phyloP scores from a whole-genome alignment of 2,329 filamentous ascomycete species.

The Didymella pinodella region DNA sequence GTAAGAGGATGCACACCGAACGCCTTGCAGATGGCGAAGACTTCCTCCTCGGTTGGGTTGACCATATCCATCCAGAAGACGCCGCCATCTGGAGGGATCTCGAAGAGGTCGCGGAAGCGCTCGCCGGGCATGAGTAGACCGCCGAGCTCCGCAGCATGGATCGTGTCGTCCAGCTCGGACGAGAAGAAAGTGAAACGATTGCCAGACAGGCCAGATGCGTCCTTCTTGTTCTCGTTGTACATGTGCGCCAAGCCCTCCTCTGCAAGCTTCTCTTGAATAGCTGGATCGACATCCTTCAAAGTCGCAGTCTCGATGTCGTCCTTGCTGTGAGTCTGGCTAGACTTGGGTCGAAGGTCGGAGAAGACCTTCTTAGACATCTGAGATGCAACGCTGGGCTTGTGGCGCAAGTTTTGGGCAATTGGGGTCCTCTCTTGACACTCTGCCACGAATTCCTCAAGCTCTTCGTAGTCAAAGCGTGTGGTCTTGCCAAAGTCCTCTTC shows the following conservation, averaged over 20 bases:
- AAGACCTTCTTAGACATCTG: slow-evolving; percentile 65
- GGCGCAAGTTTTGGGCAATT: slow-evolving; percentile 53
- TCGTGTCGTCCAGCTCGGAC: slow-evolving; percentile 90
- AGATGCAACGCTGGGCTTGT: slow-evolving; percentile 46
- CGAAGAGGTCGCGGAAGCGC: slow-evolving; percentile 87
- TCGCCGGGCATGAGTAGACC: slow-evolving; percentile 90
- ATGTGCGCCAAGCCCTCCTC: slow-evolving; percentile 49
- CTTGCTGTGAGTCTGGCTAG: slow-evolving; percentile 46
- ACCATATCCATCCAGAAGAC: slow-evolving; percentile 99
- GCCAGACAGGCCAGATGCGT: slow-evolving; percentile 58
- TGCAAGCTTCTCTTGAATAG: slow-evolving; percentile 55
- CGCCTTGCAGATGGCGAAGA: slow-evolving; percentile 86
- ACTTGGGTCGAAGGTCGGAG: slow-evolving; percentile 65
- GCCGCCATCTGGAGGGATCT: slow-evolving; percentile 72
- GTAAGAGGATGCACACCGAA: slow-evolving; percentile 96
- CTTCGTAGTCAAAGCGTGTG: slow-evolving; percentile 88
- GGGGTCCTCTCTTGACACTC: slow-evolving; percentile 60
- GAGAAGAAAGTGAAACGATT: slow-evolving; percentile 98
- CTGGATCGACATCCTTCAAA: slow-evolving; percentile 40
- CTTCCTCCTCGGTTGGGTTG: slow-evolving; percentile 87
- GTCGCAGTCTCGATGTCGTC: slow-evolving; percentile 45
- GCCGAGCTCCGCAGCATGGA: slow-evolving; percentile 87
- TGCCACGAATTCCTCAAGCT: slow-evolving; percentile 88
- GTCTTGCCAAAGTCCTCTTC: slow-evolving; percentile 76
- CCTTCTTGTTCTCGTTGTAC: slow-evolving; percentile 42